phyloP scores from a whole-genome alignment of 2,329 filamentous ascomycete species.

The Exophiala viscosa region DNA sequence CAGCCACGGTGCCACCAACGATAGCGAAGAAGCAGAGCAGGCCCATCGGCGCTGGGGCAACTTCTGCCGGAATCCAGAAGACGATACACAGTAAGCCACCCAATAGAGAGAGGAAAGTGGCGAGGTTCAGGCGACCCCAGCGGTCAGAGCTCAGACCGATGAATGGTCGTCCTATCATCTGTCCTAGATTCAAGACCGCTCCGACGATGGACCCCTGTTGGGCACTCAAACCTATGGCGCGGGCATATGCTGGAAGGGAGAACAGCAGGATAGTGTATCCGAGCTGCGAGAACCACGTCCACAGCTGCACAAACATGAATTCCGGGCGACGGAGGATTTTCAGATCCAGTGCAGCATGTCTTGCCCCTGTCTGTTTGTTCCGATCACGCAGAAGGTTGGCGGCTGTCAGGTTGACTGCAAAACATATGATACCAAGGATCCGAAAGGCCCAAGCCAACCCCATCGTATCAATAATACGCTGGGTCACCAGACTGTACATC shows the following conservation, averaged over 20 bases:
- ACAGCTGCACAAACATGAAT: conserved; percentile 56
- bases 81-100: conserved; percentile 57
- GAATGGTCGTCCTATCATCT: conserved; percentile 54
- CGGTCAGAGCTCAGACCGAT: conserved; percentile 62
- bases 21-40: conserved; percentile 59
- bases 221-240: conserved; percentile 55
- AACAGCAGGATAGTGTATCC: conserved; percentile 65
- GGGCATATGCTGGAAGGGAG: conserved; percentile 60
- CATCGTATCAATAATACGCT: conserved; percentile 55
- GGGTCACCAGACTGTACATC: conserved; percentile 56
- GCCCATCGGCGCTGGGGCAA: conserved; percentile 42
- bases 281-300: conserved; percentile 60
- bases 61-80: conserved; percentile 60
- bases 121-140: conserved; percentile 62
- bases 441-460: conserved; percentile 60
- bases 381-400: conserved; percentile 55
- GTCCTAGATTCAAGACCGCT: conserved; percentile 61
- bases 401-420: conserved; percentile 51
- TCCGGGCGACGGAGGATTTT: conserved; percentile 52
- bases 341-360: conserved; percentile 52
- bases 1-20: conserved; percentile 55
- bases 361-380: conserved; percentile 54
- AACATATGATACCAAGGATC: conserved; percentile 55
- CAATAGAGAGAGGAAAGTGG: conserved; percentile 52
- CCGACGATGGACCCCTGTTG: conserved; percentile 60